These are phyloP conservation scores for Abrus pulchellus DNA, from an alignment of 306 rosid species.

Conservation along the genomic window DNA sequence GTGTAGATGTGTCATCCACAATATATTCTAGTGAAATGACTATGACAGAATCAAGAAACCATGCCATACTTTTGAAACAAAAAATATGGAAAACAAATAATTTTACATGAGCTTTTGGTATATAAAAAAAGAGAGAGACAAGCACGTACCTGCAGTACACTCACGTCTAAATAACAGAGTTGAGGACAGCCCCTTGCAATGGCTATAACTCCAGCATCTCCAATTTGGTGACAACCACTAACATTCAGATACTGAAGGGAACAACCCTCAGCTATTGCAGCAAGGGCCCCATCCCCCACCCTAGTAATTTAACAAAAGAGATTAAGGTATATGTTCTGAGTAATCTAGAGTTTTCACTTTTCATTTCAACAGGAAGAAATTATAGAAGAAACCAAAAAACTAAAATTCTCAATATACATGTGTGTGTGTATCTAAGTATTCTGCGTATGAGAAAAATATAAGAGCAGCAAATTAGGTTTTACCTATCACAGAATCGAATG, in stretches of 20 bases:
- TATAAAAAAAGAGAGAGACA: conserved; percentile 12
- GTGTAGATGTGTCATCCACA: background rate
- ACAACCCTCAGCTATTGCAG: conserved; percentile 74
- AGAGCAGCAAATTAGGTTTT: conserved; percentile 42
- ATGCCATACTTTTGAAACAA: background rate
- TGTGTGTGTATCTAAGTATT: background rate
- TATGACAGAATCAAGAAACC: background rate
- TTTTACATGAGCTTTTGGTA: background rate
- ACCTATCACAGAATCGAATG: conserved; percentile 87
- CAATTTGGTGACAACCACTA: conserved; percentile 87
- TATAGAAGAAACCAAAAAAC: background rate
- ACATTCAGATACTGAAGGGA: conserved; percentile 77
- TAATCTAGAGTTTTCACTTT: background rate
- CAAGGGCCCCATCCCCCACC: conserved; percentile 86
- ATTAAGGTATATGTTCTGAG: conserved; percentile 6
- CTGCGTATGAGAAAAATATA: background rate
- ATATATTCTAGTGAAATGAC: conserved; percentile 18
- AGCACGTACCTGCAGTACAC: conserved; percentile 77
- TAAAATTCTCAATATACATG: too few species aligned
- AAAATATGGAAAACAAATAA: background rate
- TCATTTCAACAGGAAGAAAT: background rate
- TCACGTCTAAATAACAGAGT: conserved; percentile 71
- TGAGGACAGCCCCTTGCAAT: conserved; percentile 85
- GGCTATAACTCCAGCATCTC: conserved; percentile 84
- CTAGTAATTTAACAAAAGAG: conserved; percentile 50